phyloP scores from a whole-genome alignment of 2,329 filamentous ascomycete species.

The Monilinia polystroma region DNA sequence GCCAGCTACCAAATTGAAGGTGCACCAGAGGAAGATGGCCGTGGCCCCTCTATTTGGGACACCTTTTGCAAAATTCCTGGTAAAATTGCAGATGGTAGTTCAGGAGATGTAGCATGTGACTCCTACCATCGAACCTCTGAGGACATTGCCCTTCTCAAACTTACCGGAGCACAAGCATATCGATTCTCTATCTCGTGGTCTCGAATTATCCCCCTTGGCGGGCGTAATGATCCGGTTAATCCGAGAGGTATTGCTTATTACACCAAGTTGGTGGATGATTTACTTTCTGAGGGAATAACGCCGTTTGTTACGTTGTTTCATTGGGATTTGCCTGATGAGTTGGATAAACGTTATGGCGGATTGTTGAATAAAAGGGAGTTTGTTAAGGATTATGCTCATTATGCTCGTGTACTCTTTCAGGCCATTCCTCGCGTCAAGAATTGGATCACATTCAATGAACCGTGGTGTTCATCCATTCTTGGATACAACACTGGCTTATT shows the following conservation, averaged over 20 bases:
- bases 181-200: constrained; percentile 86
- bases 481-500: constrained; percentile 77
- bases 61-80: constrained; percentile 78
- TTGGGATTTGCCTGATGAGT: constrained; percentile 79
- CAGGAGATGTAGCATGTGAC: constrained; percentile 78
- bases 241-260: constrained; percentile 76
- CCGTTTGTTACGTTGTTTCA: constrained; percentile 84
- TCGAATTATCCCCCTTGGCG: constrained; percentile 81
- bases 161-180: constrained; percentile 70
- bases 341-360: constrained; percentile 80
- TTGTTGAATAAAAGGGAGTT: constrained; percentile 80
- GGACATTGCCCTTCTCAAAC: constrained; percentile 76
- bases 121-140: constrained; percentile 77
- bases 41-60: constrained; percentile 84
- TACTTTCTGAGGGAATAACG: constrained; percentile 71
- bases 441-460: constrained; percentile 92
- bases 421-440: constrained; percentile 74
- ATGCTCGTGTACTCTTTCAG: constrained; percentile 73
- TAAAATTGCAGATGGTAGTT: constrained; percentile 77
- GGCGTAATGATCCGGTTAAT: constrained; percentile 79
- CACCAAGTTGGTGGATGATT: constrained; percentile 72
- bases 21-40: constrained; percentile 69
- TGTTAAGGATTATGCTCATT: constrained; percentile 75
- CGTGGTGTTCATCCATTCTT: constrained; percentile 79
- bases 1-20: constrained; percentile 86